Conservation (phyloP, 2,329 filamentous ascomycete species). For the Colletotrichum sp. region DNA sequence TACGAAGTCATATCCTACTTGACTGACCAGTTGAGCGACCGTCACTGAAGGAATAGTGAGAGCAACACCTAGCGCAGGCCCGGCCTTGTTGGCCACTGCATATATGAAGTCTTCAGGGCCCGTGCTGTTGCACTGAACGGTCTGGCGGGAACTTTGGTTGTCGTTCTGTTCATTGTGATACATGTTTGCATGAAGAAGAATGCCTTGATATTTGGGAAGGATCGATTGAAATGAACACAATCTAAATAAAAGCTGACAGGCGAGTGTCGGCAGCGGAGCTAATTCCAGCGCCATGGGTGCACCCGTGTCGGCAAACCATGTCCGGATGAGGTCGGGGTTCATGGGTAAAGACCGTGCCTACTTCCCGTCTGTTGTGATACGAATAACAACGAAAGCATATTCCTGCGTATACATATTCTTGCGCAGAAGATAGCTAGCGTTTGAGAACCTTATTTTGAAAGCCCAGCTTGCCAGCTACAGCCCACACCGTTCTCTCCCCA, state of each 20-base stretch:
- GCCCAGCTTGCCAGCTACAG: neutral
- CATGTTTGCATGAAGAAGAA: neutral
- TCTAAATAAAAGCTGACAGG: neutral
- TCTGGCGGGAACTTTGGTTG: neutral
- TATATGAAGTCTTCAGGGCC: neutral
- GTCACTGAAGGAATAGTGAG: neutral
- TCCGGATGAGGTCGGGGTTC: neutral
- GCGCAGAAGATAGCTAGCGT: neutral
- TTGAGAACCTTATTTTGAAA: neutral
- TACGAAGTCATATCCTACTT: neutral
- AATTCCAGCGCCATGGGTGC: accelerated
- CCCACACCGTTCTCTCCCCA: neutral
- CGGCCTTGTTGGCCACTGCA: neutral
- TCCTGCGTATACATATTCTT: neutral
- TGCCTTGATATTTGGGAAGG: accelerated
- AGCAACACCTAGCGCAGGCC: neutral
- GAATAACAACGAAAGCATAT: neutral
- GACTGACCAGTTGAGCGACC: neutral
- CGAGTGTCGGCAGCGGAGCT: accelerated
- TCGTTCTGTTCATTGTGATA: neutral
- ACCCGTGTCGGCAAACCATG: neutral
- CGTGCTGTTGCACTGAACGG: neutral
- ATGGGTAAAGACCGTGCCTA: neutral
- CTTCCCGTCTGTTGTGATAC: neutral
- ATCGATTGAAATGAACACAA: neutral